Evolutionary conservation across 1,284 basidiomycete species (phyloP), one percentile per base, ranked within the genome.

Genomic region (Rhodotorula sp.): DNA sequence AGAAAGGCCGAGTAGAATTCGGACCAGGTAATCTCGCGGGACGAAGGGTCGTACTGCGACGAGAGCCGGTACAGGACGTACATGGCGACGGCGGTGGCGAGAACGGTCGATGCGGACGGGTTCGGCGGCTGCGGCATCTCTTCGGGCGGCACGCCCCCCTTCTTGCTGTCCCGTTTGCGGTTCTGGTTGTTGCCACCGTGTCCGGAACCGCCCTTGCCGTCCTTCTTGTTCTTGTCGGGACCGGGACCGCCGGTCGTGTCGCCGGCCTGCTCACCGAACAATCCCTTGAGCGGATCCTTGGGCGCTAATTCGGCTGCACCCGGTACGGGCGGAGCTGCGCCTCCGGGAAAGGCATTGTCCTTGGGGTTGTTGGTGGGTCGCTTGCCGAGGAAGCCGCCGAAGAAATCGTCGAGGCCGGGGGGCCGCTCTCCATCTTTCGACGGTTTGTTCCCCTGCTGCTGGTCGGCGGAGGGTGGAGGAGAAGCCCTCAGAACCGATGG

Each of bases 1-100:
- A 79, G 74, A 76, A 79, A 78, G 1, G 77, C 78, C 47, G 77
- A 76, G 55, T 78, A 67, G 69, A 79, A 79, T 69, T 79, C 78
- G 69, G 77, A 74, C 78, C 78, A 79, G 59, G 78, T 79, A 66
- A 79, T 79, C 67, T 79, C 78, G 63, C 78, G 72, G 2, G 64
- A 64, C 47, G 72, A 64, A 14, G 75, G 67, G 66, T 74, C 75
- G 75, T 74, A 74, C 45, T 67, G 66, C 5, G 68, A 67, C 57
- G 77, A 69, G 50, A 76, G 55, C 61, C 72, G 70, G 70, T 76
- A 77, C 48, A 77, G 70, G 69, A 75, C 68, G 66, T 78, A 75
- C 60, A 78, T 65, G 49, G 69, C 69, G 55, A 71, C 52, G 16
- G 76, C 67, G 26, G 74, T 71, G n/a, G 75, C 68, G 56, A 77